A percentile compares a stretch with the other conserved stretches of the same genome.
phyloP scores from a whole-genome alignment of 306 rosid species.

The Canavalia gladiata region DNA sequence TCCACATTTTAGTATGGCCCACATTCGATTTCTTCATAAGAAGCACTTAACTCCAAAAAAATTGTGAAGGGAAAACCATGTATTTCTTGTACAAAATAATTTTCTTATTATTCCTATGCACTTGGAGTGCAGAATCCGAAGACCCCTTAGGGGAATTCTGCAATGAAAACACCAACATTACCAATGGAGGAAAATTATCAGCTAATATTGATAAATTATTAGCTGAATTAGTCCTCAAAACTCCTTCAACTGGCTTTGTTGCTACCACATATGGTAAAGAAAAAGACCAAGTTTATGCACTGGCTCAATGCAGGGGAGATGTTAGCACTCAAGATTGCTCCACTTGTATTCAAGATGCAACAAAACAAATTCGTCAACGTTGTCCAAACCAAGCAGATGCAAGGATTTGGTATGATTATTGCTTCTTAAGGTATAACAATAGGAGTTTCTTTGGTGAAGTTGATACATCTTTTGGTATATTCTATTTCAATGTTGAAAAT shows the following conservation, averaged over 20 bases:
- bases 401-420: slow-evolving; percentile 75
- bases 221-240: slow-evolving; percentile 55
- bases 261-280: slow-evolving; percentile 53
- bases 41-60: slow-evolving; percentile 25
- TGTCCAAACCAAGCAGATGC: slow-evolving; percentile 68
- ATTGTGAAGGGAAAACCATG: slow-evolving; percentile 38
- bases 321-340: slow-evolving; percentile 65
- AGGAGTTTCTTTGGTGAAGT: slow-evolving; percentile 61
- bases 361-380: slow-evolving; percentile 56
- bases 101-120: slow-evolving; percentile 54
- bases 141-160: slow-evolving; percentile 65
- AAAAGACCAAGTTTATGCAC: slow-evolving; percentile 62
- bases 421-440: slow-evolving; percentile 62
- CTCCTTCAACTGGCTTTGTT: slow-evolving; percentile 58
- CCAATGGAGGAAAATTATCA: slow-evolving; percentile 53
- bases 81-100: slow-evolving; percentile 38
- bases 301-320: slow-evolving; percentile 78
- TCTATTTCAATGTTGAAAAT: slow-evolving; percentile 57
- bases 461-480: slow-evolving; percentile 67
- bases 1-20: slow-evolving; percentile 41
- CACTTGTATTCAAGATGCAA: slow-evolving; percentile 65
- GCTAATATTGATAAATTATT: slow-evolving; percentile 59
- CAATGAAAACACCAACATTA: slow-evolving; percentile 55
- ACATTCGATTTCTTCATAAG: slow-evolving; percentile 32
- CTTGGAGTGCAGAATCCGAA: slow-evolving; percentile 52